Evolutionary conservation across 768 basidiomycete species (phyloP), one percentile per base, ranked within the genome.

Genomic region (Sutorius australiensis): DNA sequence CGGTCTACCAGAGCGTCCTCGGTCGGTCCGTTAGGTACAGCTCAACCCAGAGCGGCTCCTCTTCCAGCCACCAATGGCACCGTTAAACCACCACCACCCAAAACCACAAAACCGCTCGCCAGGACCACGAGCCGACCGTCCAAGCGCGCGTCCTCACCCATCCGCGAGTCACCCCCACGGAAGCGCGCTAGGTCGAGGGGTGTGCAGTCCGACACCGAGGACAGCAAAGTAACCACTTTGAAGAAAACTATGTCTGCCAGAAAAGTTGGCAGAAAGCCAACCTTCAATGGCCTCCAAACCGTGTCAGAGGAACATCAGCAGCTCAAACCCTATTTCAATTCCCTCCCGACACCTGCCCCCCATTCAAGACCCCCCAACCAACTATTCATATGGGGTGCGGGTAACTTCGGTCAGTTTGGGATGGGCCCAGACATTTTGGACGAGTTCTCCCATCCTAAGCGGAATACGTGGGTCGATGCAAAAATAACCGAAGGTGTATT

Each of bases 361-460:
- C 79, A 80, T 51, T 61, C 74, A 41, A 79, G 84, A 40, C 92
- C 92, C 17, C 77, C 85, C 32, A 78, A 82, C 13, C 78, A 86
- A 38, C 76, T 94, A 16, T 95, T 94, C 58, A 86, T 81, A 8
- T 98, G 90, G 82, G 95, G 95, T 7, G 84, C 87, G 11, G 94
- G 93, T 27, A 94, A 95, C 70, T 92, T 93, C 73, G 95, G 94
- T 30, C 95, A 98, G 69, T 88, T 97, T 63, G 97, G 95, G 31
- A 81, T 95, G 75, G 95, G 95, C 34, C 82, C 83, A 5, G 82
- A 85, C 57, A 65, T 73, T 45, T 73, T 92, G 31, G 83, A 76
- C 52, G 92, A 95, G 69, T 78, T 87, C 51, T 72, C 78, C 48
- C 86, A 85, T 58, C 94, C 94, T 9, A 86, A 80, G 62, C 80